These are phyloP conservation scores for Neurospora pannonica DNA, from an alignment of 495 filamentous ascomycete genomes.

Conservation along the genomic window DNA sequence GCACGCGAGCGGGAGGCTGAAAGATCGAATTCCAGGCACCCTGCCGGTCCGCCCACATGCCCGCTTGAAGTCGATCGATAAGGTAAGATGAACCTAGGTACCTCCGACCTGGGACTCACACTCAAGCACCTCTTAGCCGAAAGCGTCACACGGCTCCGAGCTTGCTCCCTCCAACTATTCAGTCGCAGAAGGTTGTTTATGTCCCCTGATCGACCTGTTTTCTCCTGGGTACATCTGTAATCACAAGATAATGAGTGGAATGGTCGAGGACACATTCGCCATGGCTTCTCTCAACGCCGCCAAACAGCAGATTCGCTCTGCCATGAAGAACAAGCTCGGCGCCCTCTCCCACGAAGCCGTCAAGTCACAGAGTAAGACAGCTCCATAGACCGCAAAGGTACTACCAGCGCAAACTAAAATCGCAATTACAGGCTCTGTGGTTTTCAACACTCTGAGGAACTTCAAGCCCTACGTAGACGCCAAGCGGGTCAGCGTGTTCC, in stretches of 20 bases:
- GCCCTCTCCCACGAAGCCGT: conserved; percentile 48
- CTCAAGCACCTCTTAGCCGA: neutral
- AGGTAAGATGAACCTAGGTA: neutral
- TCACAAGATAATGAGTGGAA: neutral
- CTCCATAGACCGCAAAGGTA: neutral
- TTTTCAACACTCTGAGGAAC: conserved; percentile 46
- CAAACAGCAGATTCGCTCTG: conserved; percentile 64
- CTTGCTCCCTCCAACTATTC: neutral
- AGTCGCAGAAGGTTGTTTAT: neutral
- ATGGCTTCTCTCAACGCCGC: conserved; percentile 36
- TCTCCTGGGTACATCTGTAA: neutral
- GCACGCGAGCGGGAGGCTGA: neutral
- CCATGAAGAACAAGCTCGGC: conserved; percentile 56
- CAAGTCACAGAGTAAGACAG: conserved; percentile 52
- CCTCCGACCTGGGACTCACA: neutral
- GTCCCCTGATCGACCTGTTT: neutral
- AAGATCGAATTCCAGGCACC: neutral
- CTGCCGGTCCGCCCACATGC: neutral
- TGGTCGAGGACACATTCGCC: conserved; percentile 3
- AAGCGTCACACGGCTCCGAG: neutral
- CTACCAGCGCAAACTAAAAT: conserved; percentile 2
- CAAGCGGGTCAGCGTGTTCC: conserved; percentile 68
- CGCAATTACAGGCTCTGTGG: conserved; percentile 42
- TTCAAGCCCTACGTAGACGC: conserved; percentile 56
- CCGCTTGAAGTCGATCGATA: neutral